A percentile compares a stretch with the other conserved stretches of the same genome.
Conservation (phyloP, 2,329 filamentous ascomycete genomes). For the Penicillium sp. region DNA sequence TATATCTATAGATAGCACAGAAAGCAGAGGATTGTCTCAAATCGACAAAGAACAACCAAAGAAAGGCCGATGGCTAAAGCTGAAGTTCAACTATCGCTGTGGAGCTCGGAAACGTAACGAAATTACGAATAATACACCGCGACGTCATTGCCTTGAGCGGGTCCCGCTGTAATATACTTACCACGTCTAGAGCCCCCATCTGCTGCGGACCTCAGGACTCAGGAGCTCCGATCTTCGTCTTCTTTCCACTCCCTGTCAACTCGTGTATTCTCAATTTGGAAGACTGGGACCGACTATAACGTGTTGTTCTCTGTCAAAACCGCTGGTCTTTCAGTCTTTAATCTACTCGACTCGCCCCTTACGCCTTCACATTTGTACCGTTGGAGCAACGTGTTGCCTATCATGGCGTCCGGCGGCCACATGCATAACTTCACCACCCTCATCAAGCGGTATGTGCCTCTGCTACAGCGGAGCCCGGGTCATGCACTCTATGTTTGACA, state of each 20-base stretch:
- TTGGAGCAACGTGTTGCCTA: slow-evolving; percentile 25
- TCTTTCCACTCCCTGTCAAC: slow-evolving; percentile 9
- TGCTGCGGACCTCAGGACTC: slow-evolving; percentile 20
- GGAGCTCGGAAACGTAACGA: slow-evolving; percentile 13
- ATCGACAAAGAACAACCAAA: slow-evolving; percentile 1
- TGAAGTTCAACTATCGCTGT: slow-evolving; percentile 11
- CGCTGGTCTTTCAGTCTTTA: neutral
- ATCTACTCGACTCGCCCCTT: neutral
- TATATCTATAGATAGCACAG: slow-evolving; percentile 14
- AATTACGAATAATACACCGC: slow-evolving; percentile 18
- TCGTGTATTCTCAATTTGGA: slow-evolving; percentile 4
- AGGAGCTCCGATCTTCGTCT: slow-evolving; percentile 17
- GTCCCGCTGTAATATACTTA: slow-evolving; percentile 10
- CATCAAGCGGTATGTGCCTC: slow-evolving; percentile 79
- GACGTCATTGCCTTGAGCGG: slow-evolving; percentile 8
- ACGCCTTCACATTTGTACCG: slow-evolving; percentile 3
- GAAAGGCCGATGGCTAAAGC: no score
- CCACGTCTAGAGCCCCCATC: slow-evolving; percentile 15
- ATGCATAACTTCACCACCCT: slow-evolving; percentile 97
- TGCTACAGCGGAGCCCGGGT: neutral
- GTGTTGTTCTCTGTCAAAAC: neutral
- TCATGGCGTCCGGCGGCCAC: slow-evolving; percentile 67
- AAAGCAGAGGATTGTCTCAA: neutral
- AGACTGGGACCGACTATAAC: neutral
- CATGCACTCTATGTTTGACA: neutral